phyloP scores from a whole-genome alignment of 345 rosid genomes.

The Citropsis articulata region DNA sequence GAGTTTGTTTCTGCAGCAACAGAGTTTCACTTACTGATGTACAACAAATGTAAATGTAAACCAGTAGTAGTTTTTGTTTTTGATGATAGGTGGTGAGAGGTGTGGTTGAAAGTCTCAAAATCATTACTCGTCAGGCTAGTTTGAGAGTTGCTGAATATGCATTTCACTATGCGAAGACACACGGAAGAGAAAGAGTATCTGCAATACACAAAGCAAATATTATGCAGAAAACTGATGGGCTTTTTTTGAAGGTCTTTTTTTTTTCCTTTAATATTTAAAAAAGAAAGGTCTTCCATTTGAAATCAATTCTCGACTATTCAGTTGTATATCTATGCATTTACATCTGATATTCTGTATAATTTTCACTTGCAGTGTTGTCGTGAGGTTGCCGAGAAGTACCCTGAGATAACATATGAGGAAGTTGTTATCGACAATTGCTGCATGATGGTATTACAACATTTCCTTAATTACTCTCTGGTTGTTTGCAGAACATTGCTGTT shows the following conservation, averaged over 20 bases:
- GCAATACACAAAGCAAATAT: slow-evolving; percentile 98
- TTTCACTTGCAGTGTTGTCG: slow-evolving; percentile 85
- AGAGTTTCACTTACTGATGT: background rate
- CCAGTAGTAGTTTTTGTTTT: background rate
- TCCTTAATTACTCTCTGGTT: background rate
- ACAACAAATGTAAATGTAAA: background rate
- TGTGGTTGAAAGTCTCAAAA: slow-evolving; percentile 97
- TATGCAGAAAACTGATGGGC: slow-evolving; percentile 99
- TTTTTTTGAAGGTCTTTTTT: slow-evolving; percentile 74
- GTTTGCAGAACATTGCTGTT: background rate
- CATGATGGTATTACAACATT: slow-evolving; percentile 75
- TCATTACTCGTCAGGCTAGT: slow-evolving; percentile 96
- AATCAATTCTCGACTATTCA: background rate
- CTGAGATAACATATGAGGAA: slow-evolving; percentile 92
- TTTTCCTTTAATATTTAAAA: too few species aligned
- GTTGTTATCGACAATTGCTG: slow-evolving; percentile 99
- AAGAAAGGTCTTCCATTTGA: background rate
- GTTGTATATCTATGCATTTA: background rate
- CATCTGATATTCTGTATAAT: slow-evolving; percentile 8
- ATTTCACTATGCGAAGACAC: slow-evolving; percentile 90
- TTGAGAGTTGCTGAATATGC: slow-evolving; percentile 99
- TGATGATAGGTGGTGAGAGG: slow-evolving; percentile 89
- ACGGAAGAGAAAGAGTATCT: slow-evolving; percentile 95
- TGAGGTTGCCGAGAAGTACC: slow-evolving; percentile 97
- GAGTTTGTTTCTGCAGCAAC: slow-evolving; percentile 23